Evolutionary conservation across 2,329 filamentous ascomycete species (phyloP), one percentile per base, ranked within the genome.

Genomic region (Metarhizium humberi): DNA sequence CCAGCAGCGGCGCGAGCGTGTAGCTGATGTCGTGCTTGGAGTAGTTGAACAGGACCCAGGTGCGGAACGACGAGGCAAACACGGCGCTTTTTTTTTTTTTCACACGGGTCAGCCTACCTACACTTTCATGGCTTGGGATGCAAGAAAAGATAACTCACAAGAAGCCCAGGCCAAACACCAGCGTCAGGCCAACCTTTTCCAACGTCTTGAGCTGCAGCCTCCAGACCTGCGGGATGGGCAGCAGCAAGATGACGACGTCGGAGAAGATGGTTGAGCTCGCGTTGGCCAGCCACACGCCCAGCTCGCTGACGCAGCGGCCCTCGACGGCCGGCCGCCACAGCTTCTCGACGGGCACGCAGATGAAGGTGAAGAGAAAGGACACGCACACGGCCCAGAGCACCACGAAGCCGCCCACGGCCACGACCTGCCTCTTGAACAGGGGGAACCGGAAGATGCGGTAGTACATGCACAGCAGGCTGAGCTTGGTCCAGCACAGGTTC

Each of bases 391-490:
- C 70, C 75, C 77, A 79, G 34, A 64, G 62, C 49, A 78, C 66
- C 25, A 74, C 68, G 6, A 78, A 71, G n/a, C 58, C 54, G 8
- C 69, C 73, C 6, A 78, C 67, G 7, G 66, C 60, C 57, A 68
- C 70, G 5, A 68, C 68, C 58, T 68, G 69, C 56, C 65, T 70
- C 59, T 71, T 70, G 55, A 78, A 73, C 52, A 67, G 67, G 1
- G 66, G 67, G 4, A 73, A 65, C 20, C 66, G 73, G 62, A 79
- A 79, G 58, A 79, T 75, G 59, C 75, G 75, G 61, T 70, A 71
- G 66, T 78, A 79, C 74, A 79, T 76, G 47, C 76, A 62, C 38
- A 80, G 61, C 38, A 79, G 66, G 52, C 72, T 73, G 16, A 78
- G 56, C 58, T 78, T 80, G 11, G 75, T 75, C 64, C 75, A 70